A percentile compares a stretch with the other conserved stretches of the same genome.
phyloP scores from a whole-genome alignment of 306 rosid species.

The Elaeagnus macrophylla region DNA sequence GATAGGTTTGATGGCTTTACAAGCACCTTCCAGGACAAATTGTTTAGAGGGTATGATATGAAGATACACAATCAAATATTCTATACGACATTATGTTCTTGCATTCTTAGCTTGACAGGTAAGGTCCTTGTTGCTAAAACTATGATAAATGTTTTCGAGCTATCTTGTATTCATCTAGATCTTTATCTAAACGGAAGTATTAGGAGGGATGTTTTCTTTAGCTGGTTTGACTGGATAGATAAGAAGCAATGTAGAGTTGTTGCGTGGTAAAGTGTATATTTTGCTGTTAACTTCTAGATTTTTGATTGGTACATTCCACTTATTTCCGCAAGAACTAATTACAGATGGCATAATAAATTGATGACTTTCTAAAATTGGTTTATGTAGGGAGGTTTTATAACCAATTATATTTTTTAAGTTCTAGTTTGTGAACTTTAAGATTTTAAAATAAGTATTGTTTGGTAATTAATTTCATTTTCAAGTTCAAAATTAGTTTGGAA shows the following conservation, averaged over 20 bases:
- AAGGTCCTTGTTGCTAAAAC: slow-evolving; percentile 18
- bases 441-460: too few species aligned
- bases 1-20: slow-evolving; percentile 85
- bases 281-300: background rate
- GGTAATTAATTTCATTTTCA: too few species aligned
- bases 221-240: background rate
- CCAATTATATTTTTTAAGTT: too few species aligned
- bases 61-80: slow-evolving; percentile 98
- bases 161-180: background rate
- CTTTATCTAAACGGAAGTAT: background rate
- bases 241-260: background rate
- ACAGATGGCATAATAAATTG: too few species aligned
- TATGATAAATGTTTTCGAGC: background rate
- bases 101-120: slow-evolving; percentile 87
- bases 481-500: too few species aligned
- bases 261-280: too few species aligned
- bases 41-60: slow-evolving; percentile 94
- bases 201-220: background rate
- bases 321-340: too few species aligned
- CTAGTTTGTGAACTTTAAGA: too few species aligned
- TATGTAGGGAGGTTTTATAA: too few species aligned
- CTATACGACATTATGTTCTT: slow-evolving; percentile 83
- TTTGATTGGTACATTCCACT: background rate
- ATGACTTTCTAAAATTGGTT: too few species aligned
- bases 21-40: slow-evolving; percentile 95